Percentiles rank a stretch among this genome's conserved stretches.
Evolutionary conservation across 2,329 filamentous ascomycete genomes (phyloP).

Genomic region (Aspergillus sp.): DNA sequence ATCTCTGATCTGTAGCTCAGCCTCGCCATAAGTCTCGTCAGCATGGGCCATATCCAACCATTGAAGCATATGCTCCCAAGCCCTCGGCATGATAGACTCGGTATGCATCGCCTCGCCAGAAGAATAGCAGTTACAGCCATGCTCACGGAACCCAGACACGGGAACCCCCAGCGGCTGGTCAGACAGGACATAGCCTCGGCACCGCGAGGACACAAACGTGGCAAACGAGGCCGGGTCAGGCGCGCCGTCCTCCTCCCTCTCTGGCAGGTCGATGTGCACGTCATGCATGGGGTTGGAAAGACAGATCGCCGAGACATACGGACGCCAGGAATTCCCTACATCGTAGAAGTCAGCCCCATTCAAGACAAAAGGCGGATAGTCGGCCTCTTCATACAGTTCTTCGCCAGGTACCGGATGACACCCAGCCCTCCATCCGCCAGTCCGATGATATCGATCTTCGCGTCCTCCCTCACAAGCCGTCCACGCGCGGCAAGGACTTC

Average conservation of each 20-base stretch:
- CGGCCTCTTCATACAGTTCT: constrained; percentile 51
- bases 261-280: constrained; percentile 24
- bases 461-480: constrained; percentile 47
- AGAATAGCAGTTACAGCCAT: constrained; percentile 69
- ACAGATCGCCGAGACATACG: constrained; percentile 40
- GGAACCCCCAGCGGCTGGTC: constrained; percentile 51
- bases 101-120: constrained; percentile 59
- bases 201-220: constrained; percentile 50
- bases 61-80: constrained; percentile 54
- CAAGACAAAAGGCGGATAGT: background rate
- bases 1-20: too few species aligned
- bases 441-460: constrained; percentile 68
- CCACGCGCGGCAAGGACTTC: constrained; percentile 51
- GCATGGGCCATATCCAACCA: constrained; percentile 62
- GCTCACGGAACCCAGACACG: constrained; percentile 53
- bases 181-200: constrained; percentile 61
- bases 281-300: constrained; percentile 40
- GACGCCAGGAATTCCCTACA: constrained; percentile 40
- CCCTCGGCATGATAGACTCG: constrained; percentile 63
- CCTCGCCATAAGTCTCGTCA: constrained; percentile 16
- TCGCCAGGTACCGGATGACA: constrained; percentile 58
- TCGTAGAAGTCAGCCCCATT: background rate
- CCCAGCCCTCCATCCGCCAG: constrained; percentile 65
- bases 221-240: constrained; percentile 19
- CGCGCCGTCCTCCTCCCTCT: constrained; percentile 2